phyloP scores from a whole-genome alignment of 768 basidiomycete genomes.

The Rubroboletus pulcherrimus region DNA sequence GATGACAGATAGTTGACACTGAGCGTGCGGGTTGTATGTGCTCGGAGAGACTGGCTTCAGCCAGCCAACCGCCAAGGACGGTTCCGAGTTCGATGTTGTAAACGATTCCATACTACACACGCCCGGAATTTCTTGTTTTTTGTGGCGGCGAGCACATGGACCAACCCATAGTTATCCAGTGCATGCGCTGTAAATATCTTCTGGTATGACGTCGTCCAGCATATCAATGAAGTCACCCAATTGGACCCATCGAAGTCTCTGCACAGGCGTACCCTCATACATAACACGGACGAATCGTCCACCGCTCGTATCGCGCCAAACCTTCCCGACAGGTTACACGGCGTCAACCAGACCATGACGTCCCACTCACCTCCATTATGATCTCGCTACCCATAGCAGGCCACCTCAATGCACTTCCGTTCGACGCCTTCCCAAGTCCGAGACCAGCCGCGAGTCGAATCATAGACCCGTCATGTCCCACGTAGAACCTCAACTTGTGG shows the following conservation, averaged over 20 bases:
- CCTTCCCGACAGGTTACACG: conserved; percentile 24
- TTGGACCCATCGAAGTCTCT: conserved; percentile 34
- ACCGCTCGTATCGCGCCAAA: conserved; percentile 33
- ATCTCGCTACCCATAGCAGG: conserved; percentile 47
- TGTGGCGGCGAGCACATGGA: not conserved
- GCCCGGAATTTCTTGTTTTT: not conserved
- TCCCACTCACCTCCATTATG: conserved; percentile 39
- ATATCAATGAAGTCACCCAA: conserved; percentile 34
- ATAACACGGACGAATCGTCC: conserved; percentile 39
- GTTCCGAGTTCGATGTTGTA: not conserved
- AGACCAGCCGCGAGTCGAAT: conserved; percentile 38
- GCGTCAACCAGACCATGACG: not conserved
- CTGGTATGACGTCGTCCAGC: conserved; percentile 34
- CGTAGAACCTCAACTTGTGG: conserved; percentile 38
- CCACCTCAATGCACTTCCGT: conserved; percentile 36
- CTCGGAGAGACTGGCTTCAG: not conserved
- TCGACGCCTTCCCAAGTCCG: conserved; percentile 33
- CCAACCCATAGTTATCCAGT: conserved; percentile 1
- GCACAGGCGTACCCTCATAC: conserved; percentile 41
- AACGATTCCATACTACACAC: not conserved
- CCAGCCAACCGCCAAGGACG: not conserved
- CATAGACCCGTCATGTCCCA: conserved; percentile 50
- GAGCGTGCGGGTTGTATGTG: too few species aligned
- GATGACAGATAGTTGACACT: too few species aligned
- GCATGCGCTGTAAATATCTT: conserved; percentile 27